Base-by-base conservation (phyloP, 2,329 filamentous ascomycete species). In the Helminthosporium solani region DNA sequence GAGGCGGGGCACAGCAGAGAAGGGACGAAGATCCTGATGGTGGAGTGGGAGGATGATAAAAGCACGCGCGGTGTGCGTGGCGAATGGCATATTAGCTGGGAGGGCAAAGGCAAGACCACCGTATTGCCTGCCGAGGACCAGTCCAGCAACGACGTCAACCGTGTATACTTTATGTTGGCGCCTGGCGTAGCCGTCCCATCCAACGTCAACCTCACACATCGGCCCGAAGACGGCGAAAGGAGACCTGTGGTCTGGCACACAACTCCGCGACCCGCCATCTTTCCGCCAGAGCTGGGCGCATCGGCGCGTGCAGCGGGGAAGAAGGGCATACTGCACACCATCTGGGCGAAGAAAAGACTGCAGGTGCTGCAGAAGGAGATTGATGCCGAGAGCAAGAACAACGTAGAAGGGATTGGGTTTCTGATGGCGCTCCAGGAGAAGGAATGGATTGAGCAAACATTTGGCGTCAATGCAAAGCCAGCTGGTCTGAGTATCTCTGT, bases 21-120 rank as follows among this genome's bases (percentile, higher is more conserved):
- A 54, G 90, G 90, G 33, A 95, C 89, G 52, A 96, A 95, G 75
- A 85, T 96, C 53, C 75, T 96, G 58, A 94, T 96, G 89, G 85
- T 95, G 31, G 90, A 96, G 69, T 96, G 90, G 90, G 84, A 88
- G 65, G 82, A 85, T 42, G 79, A 80, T 54, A 73, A 78, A 48
- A 68, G 73, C 33, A 77, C 73, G 2, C 70, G 74, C 41, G 70
- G 71, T 9, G 54, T 76, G 14, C 64, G 61, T 0, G 79, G 78
- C 2, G 79, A 78, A 49, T 95, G 90, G 90, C 81, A 87, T 47
- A 84, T 95, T 16, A 86, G 83, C 2, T 95, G 90, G 90, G 83
- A 90, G 33, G 87, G 88, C 36, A 49, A 90, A 33, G 87, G 88
- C 35, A 95, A 94, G 68, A 82, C 79, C 21, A 84, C 84, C 1